phyloP scores from a whole-genome alignment of 805 yeast genomes.

The Cyberlindnera misumaiensis region DNA sequence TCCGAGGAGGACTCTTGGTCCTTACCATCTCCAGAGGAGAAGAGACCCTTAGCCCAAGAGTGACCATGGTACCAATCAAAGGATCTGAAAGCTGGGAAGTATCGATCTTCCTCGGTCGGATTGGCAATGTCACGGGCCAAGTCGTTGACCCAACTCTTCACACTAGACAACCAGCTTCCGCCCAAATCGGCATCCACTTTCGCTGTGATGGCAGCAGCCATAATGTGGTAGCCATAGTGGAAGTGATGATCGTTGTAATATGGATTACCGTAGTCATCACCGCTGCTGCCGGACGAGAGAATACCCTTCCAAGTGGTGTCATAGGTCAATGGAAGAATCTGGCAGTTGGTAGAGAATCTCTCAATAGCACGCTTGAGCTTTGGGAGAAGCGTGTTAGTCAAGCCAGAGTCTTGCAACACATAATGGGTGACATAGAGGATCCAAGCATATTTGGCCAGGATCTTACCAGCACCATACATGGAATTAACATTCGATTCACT shows the following conservation, averaged over 20 bases:
- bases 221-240: slow-evolving; percentile 69
- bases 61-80: slow-evolving; percentile 78
- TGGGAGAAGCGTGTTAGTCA: slow-evolving; percentile 47
- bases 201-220: slow-evolving; percentile 61
- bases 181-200: slow-evolving; percentile 43
- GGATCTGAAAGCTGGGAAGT: slow-evolving; percentile 59
- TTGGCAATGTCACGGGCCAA: slow-evolving; percentile 64
- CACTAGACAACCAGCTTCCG: slow-evolving; percentile 47
- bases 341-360: slow-evolving; percentile 63
- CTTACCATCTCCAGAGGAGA: slow-evolving; percentile 66
- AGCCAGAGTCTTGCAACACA: slow-evolving; percentile 47
- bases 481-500: slow-evolving; percentile 59
- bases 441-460: slow-evolving; percentile 85
- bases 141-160: slow-evolving; percentile 46
- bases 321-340: slow-evolving; percentile 66
- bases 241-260: slow-evolving; percentile 72
- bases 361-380: slow-evolving; percentile 61
- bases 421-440: slow-evolving; percentile 66
- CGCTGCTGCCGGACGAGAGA: slow-evolving; percentile 55
- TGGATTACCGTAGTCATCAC: slow-evolving; percentile 67
- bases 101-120: slow-evolving; percentile 45
- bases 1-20: slow-evolving; percentile 72
- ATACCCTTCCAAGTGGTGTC: slow-evolving; percentile 78
- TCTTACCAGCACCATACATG: slow-evolving; percentile 87
- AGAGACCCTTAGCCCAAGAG: slow-evolving; percentile 73